Evolutionary conservation across 306 rosid species (phyloP).

Genomic region (Prunus mira): DNA sequence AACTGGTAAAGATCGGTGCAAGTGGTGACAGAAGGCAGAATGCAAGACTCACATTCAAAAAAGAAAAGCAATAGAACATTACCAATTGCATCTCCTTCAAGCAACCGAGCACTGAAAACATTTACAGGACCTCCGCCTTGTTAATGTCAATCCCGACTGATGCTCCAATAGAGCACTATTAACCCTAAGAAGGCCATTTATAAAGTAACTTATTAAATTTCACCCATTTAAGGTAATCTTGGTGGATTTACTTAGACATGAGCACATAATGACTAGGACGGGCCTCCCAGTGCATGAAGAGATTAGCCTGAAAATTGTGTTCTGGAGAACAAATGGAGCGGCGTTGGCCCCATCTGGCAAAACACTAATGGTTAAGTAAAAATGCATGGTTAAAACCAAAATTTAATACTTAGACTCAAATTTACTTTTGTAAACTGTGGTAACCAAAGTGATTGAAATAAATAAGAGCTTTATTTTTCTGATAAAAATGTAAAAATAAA

Average conservation of each 20-base stretch:
- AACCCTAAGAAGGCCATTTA: slow-evolving; percentile 15
- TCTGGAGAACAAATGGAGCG: neutral
- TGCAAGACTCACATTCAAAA: slow-evolving; percentile 1
- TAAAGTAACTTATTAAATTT: neutral
- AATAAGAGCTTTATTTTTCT: neutral
- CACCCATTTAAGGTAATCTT: slow-evolving; percentile 25
- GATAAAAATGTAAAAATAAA: neutral
- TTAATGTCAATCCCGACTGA: neutral
- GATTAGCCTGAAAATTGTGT: slow-evolving; percentile 8
- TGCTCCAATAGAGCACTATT: neutral
- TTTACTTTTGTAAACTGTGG: neutral
- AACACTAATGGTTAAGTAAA: neutral
- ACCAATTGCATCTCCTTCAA: neutral
- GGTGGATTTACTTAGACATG: slow-evolving; percentile 14
- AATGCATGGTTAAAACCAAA: neutral
- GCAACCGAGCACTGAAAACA: neutral
- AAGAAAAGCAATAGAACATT: neutral
- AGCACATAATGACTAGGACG: neutral
- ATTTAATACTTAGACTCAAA: neutral
- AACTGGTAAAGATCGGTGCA: neutral
- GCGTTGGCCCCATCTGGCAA: slow-evolving; percentile 18
- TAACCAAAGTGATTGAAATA: neutral
- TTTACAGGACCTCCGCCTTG: neutral
- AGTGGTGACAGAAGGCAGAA: neutral
- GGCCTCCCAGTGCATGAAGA: slow-evolving; percentile 1